Percentiles rank a stretch among this genome's conserved stretches.
Conservation (phyloP, 1,284 basidiomycete species). For the Sporisorium reilianum region DNA sequence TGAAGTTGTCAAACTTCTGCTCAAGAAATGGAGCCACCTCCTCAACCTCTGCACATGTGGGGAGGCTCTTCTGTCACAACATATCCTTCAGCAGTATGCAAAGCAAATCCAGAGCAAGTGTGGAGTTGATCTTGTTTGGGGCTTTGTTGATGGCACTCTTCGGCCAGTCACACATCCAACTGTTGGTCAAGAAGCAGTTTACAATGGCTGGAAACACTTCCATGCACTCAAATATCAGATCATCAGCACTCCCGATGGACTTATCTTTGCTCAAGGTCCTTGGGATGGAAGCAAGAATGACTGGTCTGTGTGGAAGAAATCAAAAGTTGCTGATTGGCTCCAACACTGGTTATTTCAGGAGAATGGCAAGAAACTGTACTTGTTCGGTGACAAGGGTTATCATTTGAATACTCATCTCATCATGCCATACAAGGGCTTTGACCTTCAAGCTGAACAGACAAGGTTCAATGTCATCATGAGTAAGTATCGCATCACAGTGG, state of each 20-base stretch:
- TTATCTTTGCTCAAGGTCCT: slow-evolving; percentile 3
- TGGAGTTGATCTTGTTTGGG: slow-evolving; percentile 2
- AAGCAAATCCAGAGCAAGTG: not conserved
- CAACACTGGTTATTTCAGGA: not conserved
- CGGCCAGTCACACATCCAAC: not conserved
- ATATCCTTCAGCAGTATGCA: not conserved
- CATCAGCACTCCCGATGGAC: slow-evolving; percentile 6
- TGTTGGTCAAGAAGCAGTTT: slow-evolving; percentile 1
- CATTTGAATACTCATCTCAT: slow-evolving; percentile 3
- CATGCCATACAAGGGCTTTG: not conserved
- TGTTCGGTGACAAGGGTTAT: slow-evolving; percentile 3
- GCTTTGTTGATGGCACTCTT: slow-evolving; percentile 7
- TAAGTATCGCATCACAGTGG: slow-evolving; percentile 7
- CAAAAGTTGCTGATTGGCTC: not conserved
- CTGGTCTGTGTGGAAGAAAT: slow-evolving; percentile 4
- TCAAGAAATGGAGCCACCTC: slow-evolving; percentile 1
- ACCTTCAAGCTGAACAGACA: not conserved
- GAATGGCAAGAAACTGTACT: not conserved
- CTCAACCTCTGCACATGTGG: not conserved
- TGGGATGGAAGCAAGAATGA: slow-evolving; percentile 10
- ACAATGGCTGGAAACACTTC: slow-evolving; percentile 6
- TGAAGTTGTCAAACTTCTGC: not conserved
- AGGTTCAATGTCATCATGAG: slow-evolving; percentile 9
- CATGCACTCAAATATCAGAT: slow-evolving; percentile 10
- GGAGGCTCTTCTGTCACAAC: not conserved